Evolutionary conservation across 169 alveolate genomes (phyloP), one percentile per base, ranked within the genome.

Genomic region (Plasmodium berghei): DNA sequence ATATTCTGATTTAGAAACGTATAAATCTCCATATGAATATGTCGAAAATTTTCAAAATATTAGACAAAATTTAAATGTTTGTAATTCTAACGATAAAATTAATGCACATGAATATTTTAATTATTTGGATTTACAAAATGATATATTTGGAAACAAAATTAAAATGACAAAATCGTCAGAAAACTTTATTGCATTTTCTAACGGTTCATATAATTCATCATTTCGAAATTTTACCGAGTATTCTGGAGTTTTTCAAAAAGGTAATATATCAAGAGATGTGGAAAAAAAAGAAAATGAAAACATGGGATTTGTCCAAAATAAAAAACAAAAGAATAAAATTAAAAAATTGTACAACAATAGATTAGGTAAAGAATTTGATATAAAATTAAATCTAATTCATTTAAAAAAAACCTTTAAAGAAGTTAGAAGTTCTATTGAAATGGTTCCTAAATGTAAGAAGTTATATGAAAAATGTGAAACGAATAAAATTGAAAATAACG

Each of bases 201-300:
- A 66, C n/a, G 89, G 89, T 0, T 18, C 63, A 6, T 77, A 77
- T 59, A 77, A 58, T 40, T 49, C 77, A 22, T 66, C 89, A 9
- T 77, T 77, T 56, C 42, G 63, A 8, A 75, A 77, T 64, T 77
- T 77, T 66, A 77, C 77, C 20, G 89, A 77, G 1, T 77, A 77
- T 42, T 77, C 89, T 5, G 89, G 89, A 5, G 89, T 77, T 4
- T 2, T 77, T 18, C 89, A 45, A 8, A 77, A 77, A 24, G 52
- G 52, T 20, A 49, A 22, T 9, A 45, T 22, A 14, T 9, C 22
- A 4, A 4, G 20, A 48, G 24, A 5, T 16, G n/a, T 2, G n/a
- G 22, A 70, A 70, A 45, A 58, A 16, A 5, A 52, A 26, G 46
- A 16, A 56, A n/a, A 20, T 22, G 6, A 4, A 9, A 56, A 9